Base-by-base conservation (phyloP, 768 basidiomycete species). In the Pleurotus giganteus region DNA sequence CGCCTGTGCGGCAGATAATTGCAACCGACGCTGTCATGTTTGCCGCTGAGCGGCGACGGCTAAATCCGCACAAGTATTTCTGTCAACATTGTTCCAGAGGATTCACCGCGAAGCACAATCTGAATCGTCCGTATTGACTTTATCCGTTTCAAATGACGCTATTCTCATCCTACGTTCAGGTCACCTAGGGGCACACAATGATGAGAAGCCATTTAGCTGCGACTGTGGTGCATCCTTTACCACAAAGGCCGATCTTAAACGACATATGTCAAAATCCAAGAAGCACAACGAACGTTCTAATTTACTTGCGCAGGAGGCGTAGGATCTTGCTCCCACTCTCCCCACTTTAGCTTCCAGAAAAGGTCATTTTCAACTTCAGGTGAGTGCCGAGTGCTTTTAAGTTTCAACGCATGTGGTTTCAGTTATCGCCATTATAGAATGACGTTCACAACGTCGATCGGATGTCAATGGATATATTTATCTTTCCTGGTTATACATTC, bases 141-240 rank as follows among this genome's bases (percentile, higher is more conserved):
- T 37, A 4, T 34, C 2, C 8, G 6, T 24, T 5, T 23, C 4
- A 1, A 0, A 12, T 2, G 19, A 4, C 19, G 15, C 23, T n/a
- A 45, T 36, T 26, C 19, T 9, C 3, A 19, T 24, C 19, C 9
- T 9, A 7, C 6, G 3, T 23, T 2, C 12, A 51, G 49, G 49
- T 12, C 49, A 51, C 11, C 21, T 27, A 0, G 27, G 49, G n/a
- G 49, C 49, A 15, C 49, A 51, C 21, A 34, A 51, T 24, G 27
- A 39, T 19, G 49, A 36, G 26, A 34, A 32, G 21, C 49, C 49
- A 6, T 37, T 9, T 34, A 23, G 4, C 9, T 51, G 49, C 15
- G 15, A 51, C 6, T 37, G 49, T 24, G 31, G 49, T 21, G n/a
- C 49, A 34, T n/a, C 49, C 21, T 51, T 51, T 34, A 51, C 49